Conservation (phyloP, 257 asterid species). For the Solanum stenotomum region DNA sequence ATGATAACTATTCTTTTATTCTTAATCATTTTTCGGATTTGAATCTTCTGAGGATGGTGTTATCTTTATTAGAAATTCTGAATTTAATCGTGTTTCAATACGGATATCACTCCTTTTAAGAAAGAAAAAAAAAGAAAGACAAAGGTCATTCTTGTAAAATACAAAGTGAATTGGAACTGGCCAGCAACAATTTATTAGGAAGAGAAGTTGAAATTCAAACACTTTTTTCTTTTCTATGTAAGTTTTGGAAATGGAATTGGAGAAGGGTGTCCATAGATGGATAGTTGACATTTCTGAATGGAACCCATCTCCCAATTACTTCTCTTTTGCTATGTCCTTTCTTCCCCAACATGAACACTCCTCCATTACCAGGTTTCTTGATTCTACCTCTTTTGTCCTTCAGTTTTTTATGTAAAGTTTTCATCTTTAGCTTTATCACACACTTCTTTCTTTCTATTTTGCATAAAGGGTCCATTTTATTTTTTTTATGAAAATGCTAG, state of each 20-base stretch:
- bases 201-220: neutral
- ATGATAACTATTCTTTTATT: no score
- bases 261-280: slow-evolving; percentile 64
- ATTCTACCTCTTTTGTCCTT: neutral
- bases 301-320: slow-evolving; percentile 50
- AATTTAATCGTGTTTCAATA: no score
- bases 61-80: no score
- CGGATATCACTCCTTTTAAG: no score
- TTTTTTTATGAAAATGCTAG: no score
- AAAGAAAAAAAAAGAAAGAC: no score
- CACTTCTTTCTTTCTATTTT: neutral
- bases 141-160: neutral
- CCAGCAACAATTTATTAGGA: neutral
- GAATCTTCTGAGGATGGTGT: no score
- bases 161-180: neutral
- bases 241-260: slow-evolving; percentile 22
- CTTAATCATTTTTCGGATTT: no score
- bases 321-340: slow-evolving; percentile 33
- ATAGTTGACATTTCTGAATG: slow-evolving; percentile 52
- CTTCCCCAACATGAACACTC: slow-evolving; percentile 56
- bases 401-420: neutral
- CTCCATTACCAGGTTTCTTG: slow-evolving; percentile 50
- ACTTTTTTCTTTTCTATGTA: neutral
- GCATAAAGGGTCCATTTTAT: neutral
- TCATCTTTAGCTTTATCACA: neutral